Evolutionary conservation across 352 stramenopile species (phyloP).

Genomic region (Hyphochytrium catenoides): DNA sequence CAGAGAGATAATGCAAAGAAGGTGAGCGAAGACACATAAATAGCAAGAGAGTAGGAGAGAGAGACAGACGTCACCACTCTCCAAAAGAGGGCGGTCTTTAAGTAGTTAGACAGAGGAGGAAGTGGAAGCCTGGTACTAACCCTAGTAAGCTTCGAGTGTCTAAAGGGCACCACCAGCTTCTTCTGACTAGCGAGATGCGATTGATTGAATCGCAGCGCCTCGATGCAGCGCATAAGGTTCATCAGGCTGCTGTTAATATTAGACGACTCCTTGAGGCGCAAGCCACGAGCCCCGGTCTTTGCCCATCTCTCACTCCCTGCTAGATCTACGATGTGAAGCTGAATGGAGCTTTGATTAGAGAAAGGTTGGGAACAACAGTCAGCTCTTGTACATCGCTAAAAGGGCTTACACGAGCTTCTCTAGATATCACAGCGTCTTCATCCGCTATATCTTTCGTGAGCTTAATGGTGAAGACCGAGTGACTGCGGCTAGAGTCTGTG

Average conservation of each 20-base stretch:
- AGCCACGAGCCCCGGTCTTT: conserved; percentile 40
- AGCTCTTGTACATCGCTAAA: too few species aligned
- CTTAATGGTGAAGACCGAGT: conserved; percentile 68
- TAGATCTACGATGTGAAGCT: conserved; percentile 85
- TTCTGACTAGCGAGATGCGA: conserved; percentile 24
- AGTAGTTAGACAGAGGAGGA: too few species aligned
- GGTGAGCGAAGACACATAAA: background rate
- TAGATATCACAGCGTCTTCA: conserved; percentile 6
- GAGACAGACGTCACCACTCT: conserved; percentile 5
- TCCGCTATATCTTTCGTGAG: too few species aligned
- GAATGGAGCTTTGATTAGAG: background rate
- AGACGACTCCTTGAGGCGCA: conserved; percentile 86
- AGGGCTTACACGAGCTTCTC: background rate
- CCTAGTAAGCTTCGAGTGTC: conserved; percentile 84
- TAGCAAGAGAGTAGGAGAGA: background rate
- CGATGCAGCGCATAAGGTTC: conserved; percentile 90
- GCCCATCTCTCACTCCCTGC: conserved; percentile 49
- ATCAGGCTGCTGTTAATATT: conserved; percentile 95
- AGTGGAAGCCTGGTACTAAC: too few species aligned
- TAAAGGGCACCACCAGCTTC: conserved; percentile 83
- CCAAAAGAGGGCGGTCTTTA: too few species aligned
- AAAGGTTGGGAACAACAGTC: background rate
- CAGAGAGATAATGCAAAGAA: background rate
- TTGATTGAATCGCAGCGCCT: conserved; percentile 75
- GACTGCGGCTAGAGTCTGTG: conserved; percentile 61